A percentile compares a stretch with the other conserved stretches of the same genome.
Evolutionary conservation across 176 grass and related monocot genomes (phyloP).

Genomic region (Urochloa ruziziensis): DNA sequence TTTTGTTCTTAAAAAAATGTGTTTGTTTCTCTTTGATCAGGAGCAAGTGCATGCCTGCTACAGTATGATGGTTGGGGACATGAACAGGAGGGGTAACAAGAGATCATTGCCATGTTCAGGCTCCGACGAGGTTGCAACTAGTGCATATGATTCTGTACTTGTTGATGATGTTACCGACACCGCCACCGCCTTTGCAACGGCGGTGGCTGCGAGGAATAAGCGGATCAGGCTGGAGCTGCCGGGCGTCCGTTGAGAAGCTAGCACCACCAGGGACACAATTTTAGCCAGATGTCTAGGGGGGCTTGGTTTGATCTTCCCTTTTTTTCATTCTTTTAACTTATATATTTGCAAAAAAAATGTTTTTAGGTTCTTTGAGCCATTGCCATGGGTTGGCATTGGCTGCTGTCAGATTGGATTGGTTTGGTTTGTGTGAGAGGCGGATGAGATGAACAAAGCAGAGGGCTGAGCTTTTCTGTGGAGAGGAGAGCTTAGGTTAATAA

Average conservation of each 20-base stretch:
- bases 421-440: conserved; percentile 50
- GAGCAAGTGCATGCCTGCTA: conserved; percentile 73
- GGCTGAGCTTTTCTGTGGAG: conserved; percentile 55
- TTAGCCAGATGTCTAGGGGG: conserved; percentile 69
- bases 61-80: conserved; percentile 52
- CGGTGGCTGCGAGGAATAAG: conserved; percentile 44
- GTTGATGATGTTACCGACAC: conserved; percentile 58
- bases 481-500: conserved; percentile 49
- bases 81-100: conserved; percentile 43
- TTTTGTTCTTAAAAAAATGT: background rate
- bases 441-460: conserved; percentile 42
- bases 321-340: conserved; percentile 2
- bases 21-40: conserved; percentile 49
- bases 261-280: conserved; percentile 51
- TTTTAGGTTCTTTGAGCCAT: conserved; percentile 46
- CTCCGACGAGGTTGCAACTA: conserved; percentile 35
- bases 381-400: conserved; percentile 53
- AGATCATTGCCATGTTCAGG: conserved; percentile 57
- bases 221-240: conserved; percentile 61
- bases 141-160: conserved; percentile 66
- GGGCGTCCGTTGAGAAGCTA: conserved; percentile 60
- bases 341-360: conserved; percentile 32
- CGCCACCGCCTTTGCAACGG: conserved; percentile 31
- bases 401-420: conserved; percentile 50
- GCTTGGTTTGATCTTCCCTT: conserved; percentile 46